A percentile compares a stretch with the other conserved stretches of the same genome.
phyloP scores from a whole-genome alignment of 2,329 filamentous ascomycete species.

The Simplicillium sp. region DNA sequence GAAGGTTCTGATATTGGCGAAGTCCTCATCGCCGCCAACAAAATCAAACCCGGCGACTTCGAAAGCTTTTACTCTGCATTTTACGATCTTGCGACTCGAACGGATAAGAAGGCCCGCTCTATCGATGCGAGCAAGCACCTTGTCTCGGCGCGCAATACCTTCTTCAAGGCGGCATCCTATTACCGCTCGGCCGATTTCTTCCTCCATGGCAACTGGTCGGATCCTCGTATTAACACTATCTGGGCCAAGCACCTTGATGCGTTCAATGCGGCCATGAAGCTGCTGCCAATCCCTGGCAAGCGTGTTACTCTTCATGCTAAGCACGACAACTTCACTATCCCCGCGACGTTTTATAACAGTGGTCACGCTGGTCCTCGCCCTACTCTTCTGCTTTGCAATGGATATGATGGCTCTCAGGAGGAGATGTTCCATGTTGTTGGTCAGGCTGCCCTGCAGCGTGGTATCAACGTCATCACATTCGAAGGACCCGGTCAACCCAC shows the following conservation, averaged over 20 bases:
- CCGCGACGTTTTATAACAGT: slow-evolving; percentile 23
- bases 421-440: slow-evolving; percentile 29
- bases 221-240: slow-evolving; percentile 26
- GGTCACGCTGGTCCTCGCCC: slow-evolving; percentile 15
- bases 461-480: slow-evolving; percentile 31
- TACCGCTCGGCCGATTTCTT: slow-evolving; percentile 32
- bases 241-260: slow-evolving; percentile 24
- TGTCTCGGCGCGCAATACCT: slow-evolving; percentile 14
- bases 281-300: slow-evolving; percentile 24
- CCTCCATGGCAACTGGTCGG: slow-evolving; percentile 26
- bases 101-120: slow-evolving; percentile 11
- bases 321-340: slow-evolving; percentile 20
- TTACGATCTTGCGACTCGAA: slow-evolving; percentile 11
- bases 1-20: slow-evolving; percentile 21
- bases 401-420: slow-evolving; percentile 33
- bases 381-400: slow-evolving; percentile 29
- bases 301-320: slow-evolving; percentile 20
- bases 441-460: slow-evolving; percentile 23
- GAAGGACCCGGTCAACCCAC: slow-evolving; percentile 36
- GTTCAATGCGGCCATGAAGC: slow-evolving; percentile 26
- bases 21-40: slow-evolving; percentile 19
- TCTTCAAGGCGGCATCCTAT: slow-evolving; percentile 29
- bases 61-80: slow-evolving; percentile 15
- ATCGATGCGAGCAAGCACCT: slow-evolving; percentile 12
- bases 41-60: slow-evolving; percentile 14